Percentiles rank a stretch among this genome's conserved stretches.
Evolutionary conservation across 1,284 basidiomycete species (phyloP).

Genomic region (Xerocomus minutiporus): DNA sequence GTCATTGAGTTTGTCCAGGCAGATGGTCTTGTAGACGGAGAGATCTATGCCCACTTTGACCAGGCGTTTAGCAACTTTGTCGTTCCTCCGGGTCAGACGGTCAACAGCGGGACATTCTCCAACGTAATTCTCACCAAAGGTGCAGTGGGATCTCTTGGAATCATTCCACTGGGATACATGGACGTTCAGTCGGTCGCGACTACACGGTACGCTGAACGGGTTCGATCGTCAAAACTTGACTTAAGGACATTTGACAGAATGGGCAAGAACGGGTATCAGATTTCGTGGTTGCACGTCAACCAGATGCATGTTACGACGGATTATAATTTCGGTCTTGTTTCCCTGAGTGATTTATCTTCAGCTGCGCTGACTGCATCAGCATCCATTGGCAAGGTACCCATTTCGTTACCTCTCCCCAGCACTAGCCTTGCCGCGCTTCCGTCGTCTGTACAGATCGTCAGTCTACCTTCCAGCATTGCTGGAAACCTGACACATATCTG

Average conservation of each 20-base stretch:
- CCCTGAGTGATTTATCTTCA: conserved; percentile 18
- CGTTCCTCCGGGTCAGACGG: conserved; percentile 52
- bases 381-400: background rate
- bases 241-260: conserved; percentile 27
- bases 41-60: conserved; percentile 54
- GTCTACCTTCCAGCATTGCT: background rate
- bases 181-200: conserved; percentile 52
- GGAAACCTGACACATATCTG: conserved; percentile 9
- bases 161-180: conserved; percentile 50
- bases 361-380: conserved; percentile 7
- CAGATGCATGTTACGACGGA: conserved; percentile 45
- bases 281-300: conserved; percentile 54
- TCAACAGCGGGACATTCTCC: conserved; percentile 51
- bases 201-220: conserved; percentile 30
- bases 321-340: conserved; percentile 33
- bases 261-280: conserved; percentile 46
- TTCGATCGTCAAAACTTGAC: background rate
- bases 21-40: conserved; percentile 49
- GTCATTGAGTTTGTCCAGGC: conserved; percentile 54
- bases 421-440: background rate
- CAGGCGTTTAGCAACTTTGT: conserved; percentile 51
- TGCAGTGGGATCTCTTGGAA: conserved; percentile 47
- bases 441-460: background rate
- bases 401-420: background rate
- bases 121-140: conserved; percentile 59